phyloP scores from a whole-genome alignment of 2,329 filamentous ascomycete species.

The Aureobasidium sp. region DNA sequence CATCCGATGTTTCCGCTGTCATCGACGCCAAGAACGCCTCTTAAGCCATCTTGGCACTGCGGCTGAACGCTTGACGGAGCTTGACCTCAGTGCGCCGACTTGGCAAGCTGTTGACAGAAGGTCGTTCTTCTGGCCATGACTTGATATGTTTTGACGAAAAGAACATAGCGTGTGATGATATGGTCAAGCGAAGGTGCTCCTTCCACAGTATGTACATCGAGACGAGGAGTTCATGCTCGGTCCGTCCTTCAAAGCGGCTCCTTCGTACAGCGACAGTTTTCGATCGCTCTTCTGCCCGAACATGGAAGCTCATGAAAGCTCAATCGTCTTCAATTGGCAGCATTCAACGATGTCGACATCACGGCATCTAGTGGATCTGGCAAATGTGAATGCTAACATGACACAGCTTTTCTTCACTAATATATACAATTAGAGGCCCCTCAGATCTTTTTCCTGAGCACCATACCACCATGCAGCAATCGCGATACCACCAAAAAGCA shows the following conservation, averaged over 20 bases:
- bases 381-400: neutral
- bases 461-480: neutral
- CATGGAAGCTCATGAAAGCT: neutral
- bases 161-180: neutral
- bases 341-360: neutral
- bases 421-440: neutral
- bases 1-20: neutral
- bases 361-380: neutral
- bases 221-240: neutral
- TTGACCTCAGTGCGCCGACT: neutral
- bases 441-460: neutral
- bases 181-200: neutral
- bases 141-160: neutral
- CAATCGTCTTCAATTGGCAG: neutral
- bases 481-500: neutral
- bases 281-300: neutral
- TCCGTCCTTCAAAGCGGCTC: neutral
- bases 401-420: neutral
- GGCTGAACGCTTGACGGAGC: slow-evolving; percentile 3
- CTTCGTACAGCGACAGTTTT: neutral
- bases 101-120: no score
- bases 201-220: neutral
- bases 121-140: neutral
- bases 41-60: neutral
- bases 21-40: neutral